phyloP scores from a whole-genome alignment of 257 asterid genomes.

The Schizonepeta tenuifolia region DNA sequence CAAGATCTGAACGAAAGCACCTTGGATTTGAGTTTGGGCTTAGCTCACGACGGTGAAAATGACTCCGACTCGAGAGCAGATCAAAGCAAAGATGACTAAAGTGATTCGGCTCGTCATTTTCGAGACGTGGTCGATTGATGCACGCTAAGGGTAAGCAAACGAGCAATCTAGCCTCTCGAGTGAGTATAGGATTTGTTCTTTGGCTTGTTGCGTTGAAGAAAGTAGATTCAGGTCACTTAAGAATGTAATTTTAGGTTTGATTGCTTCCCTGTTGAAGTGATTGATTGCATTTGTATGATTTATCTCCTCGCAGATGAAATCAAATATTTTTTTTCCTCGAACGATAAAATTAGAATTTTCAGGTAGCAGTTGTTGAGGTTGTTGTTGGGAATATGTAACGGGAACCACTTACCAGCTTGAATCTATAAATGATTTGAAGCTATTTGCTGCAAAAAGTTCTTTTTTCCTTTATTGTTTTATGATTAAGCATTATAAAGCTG shows the following conservation, averaged over 20 bases:
- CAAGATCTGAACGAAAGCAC: slow-evolving; percentile 87
- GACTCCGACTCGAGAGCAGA: slow-evolving; percentile 45
- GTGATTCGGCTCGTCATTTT: slow-evolving; percentile 8
- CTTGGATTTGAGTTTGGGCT: slow-evolving; percentile 78
- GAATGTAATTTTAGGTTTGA: slow-evolving; percentile 27
- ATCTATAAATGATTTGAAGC: slow-evolving; percentile 14
- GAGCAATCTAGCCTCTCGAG: background rate
- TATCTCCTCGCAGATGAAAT: slow-evolving; percentile 27
- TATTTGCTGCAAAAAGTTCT: background rate
- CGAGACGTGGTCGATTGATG: background rate
- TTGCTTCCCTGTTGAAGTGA: slow-evolving; percentile 22
- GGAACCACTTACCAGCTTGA: slow-evolving; percentile 5
- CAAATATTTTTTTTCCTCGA: slow-evolving; percentile 21
- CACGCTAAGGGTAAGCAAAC: background rate
- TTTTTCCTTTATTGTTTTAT: background rate
- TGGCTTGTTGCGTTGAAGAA: background rate
- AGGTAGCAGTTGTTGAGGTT: background rate
- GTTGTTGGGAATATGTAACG: background rate
- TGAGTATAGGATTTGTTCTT: background rate
- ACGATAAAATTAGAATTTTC: background rate
- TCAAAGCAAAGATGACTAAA: slow-evolving; percentile 40
- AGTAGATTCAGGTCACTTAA: slow-evolving; percentile 16
- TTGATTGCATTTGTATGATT: slow-evolving; percentile 35
- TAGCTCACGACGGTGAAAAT: slow-evolving; percentile 51
- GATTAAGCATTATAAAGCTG: too few species aligned